Conservation (phyloP, 495 filamentous ascomycete species). For the Hyaloscypha finlandica region DNA sequence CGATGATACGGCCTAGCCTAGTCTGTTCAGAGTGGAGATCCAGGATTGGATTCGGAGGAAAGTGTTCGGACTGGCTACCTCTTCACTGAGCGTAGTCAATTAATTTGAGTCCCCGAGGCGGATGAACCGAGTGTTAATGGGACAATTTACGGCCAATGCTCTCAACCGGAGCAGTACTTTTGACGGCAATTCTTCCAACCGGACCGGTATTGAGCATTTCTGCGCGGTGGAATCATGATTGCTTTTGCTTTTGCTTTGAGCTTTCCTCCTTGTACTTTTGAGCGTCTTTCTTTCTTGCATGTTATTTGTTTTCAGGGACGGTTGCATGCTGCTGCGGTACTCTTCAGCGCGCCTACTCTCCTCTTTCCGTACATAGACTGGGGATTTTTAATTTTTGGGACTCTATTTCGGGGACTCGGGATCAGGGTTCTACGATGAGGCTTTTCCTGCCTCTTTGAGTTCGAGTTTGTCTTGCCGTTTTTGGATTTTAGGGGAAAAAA, state of each 20-base stretch:
- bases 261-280: slow-evolving; percentile 28
- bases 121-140: background rate
- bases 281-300: slow-evolving; percentile 34
- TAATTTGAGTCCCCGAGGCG: background rate
- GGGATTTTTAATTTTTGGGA: slow-evolving; percentile 14
- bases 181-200: background rate
- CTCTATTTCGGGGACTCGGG: background rate
- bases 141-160: background rate
- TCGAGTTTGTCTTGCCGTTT: slow-evolving; percentile 11
- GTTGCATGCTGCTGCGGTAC: background rate
- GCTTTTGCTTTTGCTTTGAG: slow-evolving; percentile 10
- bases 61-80: slow-evolving; percentile 23
- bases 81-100: slow-evolving; percentile 33
- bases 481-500: slow-evolving; percentile 19
- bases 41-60: slow-evolving; percentile 2
- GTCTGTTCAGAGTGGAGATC: slow-evolving; percentile 8
- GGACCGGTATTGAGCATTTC: slow-evolving; percentile 26
- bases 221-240: slow-evolving; percentile 25
- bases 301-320: slow-evolving; percentile 19
- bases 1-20: slow-evolving; percentile 14
- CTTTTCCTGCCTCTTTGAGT: slow-evolving; percentile 1
- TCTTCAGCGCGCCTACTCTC: slow-evolving; percentile 16
- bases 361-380: slow-evolving; percentile 27
- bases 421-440: background rate
- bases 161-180: background rate